Evolutionary conservation across 805 yeast genomes (phyloP), one percentile per base, ranked within the genome.

Genomic region (Saccharomycopsis babjevae): DNA sequence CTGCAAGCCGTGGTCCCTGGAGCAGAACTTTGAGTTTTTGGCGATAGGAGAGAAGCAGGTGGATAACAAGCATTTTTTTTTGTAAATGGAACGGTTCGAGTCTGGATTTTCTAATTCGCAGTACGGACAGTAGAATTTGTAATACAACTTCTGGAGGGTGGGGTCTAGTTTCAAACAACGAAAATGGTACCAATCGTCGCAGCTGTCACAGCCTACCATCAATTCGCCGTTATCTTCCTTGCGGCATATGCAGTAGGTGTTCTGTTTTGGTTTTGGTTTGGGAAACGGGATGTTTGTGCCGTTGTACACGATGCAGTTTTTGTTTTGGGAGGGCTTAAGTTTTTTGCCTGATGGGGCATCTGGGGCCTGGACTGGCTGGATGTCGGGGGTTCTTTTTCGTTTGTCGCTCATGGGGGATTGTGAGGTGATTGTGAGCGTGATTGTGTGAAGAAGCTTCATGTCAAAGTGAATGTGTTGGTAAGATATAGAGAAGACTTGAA

Each of bases 181-280:
- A 71, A 91, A 89, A 72, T 92, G 97, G 69, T 79, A 92, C 97
- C 97, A 92, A 62, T 89, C 97, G 68, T 90, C 97, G 72, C 97
- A 92, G 5, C 89, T 92, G 70, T 91, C 97, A 70, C 97, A 91
- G 0, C 88, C 89, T n/a, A 92, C 87, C 97, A 92, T 92, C 69
- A 91, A 74, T 61, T 83, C 85, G 1, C 92, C 94, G 62, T 79
- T 77, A 67, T 92, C 97, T 0, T 90, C 86, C 63, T 79, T 80
- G 43, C 94, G 78, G 70, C 97, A 91, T 0, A 85, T 73, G 70
- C 97, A 91, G 67, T 78, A 90, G 11, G 30, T 28, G 34, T 55
- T 59, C 30, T 20, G 46, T 30, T 56, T 54, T n/a, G 50, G 28
- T 30, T n/a, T 32, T 16, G 65, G 65, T 30, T 63, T 63, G 5